phyloP scores from a whole-genome alignment of 2,329 filamentous ascomycete genomes.

The Claviceps paspali region DNA sequence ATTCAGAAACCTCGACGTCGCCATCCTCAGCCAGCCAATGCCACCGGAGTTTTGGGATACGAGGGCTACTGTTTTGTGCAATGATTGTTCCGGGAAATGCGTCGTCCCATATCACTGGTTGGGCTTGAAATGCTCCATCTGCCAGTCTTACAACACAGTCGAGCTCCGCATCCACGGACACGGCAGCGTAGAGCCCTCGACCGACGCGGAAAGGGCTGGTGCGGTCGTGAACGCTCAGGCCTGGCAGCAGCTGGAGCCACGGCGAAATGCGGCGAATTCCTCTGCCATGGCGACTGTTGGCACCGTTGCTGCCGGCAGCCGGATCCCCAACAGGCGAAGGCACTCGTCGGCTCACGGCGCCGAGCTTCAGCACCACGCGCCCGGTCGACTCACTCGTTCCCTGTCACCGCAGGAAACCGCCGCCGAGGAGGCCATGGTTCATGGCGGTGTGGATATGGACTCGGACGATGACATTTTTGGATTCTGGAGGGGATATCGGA shows the following conservation, averaged over 20 bases:
- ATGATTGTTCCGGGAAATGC: conserved; percentile 83
- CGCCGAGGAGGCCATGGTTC: conserved; percentile 13
- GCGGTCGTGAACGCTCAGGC: conserved; percentile 1
- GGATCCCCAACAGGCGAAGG: conserved; percentile 17
- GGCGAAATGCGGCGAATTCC: conserved; percentile 1
- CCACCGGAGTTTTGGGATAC: conserved; percentile 67
- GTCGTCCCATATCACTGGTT: conserved; percentile 88
- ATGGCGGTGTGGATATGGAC: conserved; percentile 23
- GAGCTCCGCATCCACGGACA: conserved; percentile 45
- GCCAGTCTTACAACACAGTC: conserved; percentile 54
- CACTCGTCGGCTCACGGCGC: conserved; percentile 25
- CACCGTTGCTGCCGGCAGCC: conserved; percentile 2
- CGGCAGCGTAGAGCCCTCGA: conserved; percentile 14
- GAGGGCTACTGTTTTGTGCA: conserved; percentile 74
- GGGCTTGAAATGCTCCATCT: conserved; percentile 72
- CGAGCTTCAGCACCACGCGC: conserved; percentile 17
- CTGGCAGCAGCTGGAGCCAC: conserved; percentile 1
- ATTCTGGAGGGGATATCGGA: conserved; percentile 34
- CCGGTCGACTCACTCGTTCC: conserved; percentile 29
- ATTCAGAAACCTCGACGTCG: conserved; percentile 78
- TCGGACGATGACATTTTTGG: conserved; percentile 41
- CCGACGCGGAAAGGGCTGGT: conserved; percentile 11
- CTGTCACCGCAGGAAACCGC: conserved; percentile 23
- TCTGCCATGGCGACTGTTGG: background rate
- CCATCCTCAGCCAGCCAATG: conserved; percentile 85